Conservation (phyloP, 1,139 yeast genomes). For the Kazachstania sp. region DNA sequence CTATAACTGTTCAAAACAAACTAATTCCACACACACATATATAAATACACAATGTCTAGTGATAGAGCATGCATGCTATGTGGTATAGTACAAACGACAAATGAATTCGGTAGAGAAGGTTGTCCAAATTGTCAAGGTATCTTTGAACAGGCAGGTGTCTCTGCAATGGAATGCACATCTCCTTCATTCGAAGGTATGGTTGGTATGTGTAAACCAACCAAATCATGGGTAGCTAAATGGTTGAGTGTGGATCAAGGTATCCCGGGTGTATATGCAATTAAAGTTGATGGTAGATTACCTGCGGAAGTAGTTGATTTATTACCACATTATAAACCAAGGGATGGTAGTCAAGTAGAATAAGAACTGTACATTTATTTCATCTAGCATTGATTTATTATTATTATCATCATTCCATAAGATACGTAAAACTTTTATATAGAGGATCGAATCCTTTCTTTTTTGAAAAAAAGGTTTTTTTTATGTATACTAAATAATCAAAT, state of each 20-base stretch:
- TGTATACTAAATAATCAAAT: too few relatives aligned
- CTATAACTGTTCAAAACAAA: neutral
- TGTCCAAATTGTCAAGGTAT: conserved; percentile 98
- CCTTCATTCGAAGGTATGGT: conserved; percentile 95
- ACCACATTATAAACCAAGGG: conserved; percentile 86
- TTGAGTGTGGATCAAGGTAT: conserved; percentile 81
- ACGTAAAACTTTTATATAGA: too few relatives aligned
- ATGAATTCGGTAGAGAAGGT: conserved; percentile 68
- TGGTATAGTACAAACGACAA: conserved; percentile 63
- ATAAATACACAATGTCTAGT: conserved; percentile 29
- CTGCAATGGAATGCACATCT: conserved; percentile 85
- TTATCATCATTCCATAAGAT: too few relatives aligned
- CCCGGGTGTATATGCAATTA: conserved; percentile 88
- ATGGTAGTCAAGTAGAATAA: conserved; percentile 84
- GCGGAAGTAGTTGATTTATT: conserved; percentile 72
- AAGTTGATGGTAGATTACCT: conserved; percentile 86
- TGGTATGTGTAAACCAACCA: conserved; percentile 77
- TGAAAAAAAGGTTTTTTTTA: too few relatives aligned
- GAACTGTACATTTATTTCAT: neutral
- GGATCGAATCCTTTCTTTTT: too few relatives aligned
- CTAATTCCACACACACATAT: neutral
- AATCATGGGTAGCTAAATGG: conserved; percentile 98
- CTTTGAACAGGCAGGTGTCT: conserved; percentile 71
- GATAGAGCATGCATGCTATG: conserved; percentile 98
- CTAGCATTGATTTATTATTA: neutral